A percentile compares a stretch with the other conserved stretches of the same genome.
These are phyloP conservation scores for Aspergillus awamori DNA, from an alignment of 2,329 filamentous ascomycete genomes.

Conservation along the genomic window DNA sequence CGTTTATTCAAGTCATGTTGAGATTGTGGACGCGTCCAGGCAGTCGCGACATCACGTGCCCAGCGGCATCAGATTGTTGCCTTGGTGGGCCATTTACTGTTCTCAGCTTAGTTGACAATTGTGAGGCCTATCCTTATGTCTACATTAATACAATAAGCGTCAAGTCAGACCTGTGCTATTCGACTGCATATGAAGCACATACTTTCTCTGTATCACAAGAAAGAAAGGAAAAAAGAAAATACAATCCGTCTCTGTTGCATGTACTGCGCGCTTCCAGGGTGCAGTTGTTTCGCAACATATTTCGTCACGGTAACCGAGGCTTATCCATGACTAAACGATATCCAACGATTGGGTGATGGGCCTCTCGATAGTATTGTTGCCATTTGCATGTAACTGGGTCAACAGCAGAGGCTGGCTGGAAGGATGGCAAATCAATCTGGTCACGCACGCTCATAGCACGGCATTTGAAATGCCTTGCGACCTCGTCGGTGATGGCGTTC, in stretches of 20 bases:
- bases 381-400: too few relatives aligned
- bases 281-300: not conserved
- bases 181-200: not conserved
- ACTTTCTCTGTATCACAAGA: not conserved
- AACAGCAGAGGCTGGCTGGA: too few relatives aligned
- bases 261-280: not conserved
- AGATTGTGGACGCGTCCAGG: conserved; percentile 34
- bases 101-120: not conserved
- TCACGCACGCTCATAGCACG: not conserved
- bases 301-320: not conserved
- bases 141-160: not conserved
- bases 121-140: not conserved
- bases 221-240: not conserved
- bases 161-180: not conserved
- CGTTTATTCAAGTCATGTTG: conserved; percentile 17
- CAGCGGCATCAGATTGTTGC: conserved; percentile 15
- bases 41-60: conserved; percentile 43
- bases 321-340: not conserved
- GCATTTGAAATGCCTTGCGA: not conserved
- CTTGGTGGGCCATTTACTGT: not conserved
- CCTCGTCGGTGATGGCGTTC: conserved; percentile 3
- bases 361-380: not conserved
- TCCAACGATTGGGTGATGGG: not conserved
- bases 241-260: not conserved
- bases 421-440: not conserved